Evolutionary conservation across 2,329 filamentous ascomycete species (phyloP).

Genomic region (Aspergillus tamarii): DNA sequence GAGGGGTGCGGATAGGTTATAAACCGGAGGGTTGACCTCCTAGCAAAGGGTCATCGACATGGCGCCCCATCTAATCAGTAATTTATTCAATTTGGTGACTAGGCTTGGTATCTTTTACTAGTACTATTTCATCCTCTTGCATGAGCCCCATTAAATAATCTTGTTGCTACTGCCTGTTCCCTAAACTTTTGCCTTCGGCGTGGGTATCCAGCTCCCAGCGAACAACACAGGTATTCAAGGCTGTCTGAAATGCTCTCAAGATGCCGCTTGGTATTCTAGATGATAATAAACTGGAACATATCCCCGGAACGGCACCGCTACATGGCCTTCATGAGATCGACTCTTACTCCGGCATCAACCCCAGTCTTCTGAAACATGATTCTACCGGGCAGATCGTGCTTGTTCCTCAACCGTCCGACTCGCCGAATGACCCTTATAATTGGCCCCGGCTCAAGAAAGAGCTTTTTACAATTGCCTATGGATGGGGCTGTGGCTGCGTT

Average conservation of each 20-base stretch:
- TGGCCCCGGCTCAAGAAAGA: conserved; percentile 37
- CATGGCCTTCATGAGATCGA: neutral
- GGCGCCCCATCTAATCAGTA: neutral
- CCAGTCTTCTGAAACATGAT: conserved; percentile 38
- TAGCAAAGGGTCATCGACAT: neutral
- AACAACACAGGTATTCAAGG: neutral
- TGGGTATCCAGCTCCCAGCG: neutral
- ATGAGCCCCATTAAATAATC: neutral
- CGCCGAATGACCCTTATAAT: conserved; percentile 30
- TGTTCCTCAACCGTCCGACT: conserved; percentile 31
- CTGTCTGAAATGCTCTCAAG: conserved; percentile 8
- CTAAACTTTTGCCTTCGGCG: neutral
- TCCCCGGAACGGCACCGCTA: conserved; percentile 36
- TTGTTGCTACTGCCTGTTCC: neutral
- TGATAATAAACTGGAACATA: conserved; percentile 33
- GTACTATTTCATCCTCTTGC: neutral
- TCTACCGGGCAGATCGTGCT: conserved; percentile 29
- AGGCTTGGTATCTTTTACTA: neutral
- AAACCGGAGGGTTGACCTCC: neutral
- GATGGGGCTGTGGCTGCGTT: conserved; percentile 45
- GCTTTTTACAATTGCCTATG: conserved; percentile 43
- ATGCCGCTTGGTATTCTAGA: conserved; percentile 37
- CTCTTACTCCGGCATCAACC: conserved; percentile 23
- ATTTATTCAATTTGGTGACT: neutral
- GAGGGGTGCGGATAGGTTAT: neutral